Percentiles rank a stretch among this genome's conserved stretches.
Conservation (phyloP, 148 eudicot genomes). For the Dysphania ambrosioides region DNA sequence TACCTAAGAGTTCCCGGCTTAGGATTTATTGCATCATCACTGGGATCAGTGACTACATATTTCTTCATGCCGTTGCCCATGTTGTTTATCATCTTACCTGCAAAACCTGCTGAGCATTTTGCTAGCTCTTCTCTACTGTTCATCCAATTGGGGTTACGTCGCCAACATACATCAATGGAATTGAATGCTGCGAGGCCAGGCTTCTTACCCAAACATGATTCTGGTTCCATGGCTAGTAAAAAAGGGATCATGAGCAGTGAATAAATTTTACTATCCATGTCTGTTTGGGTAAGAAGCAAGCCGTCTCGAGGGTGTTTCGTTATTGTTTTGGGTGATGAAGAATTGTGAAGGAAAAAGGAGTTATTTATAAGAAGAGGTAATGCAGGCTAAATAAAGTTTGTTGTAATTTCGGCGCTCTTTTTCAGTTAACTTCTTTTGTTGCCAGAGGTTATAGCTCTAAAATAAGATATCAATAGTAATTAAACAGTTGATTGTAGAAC, state of each 20-base stretch:
- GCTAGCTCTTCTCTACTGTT: slow-evolving; percentile 50
- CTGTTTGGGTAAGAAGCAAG: neutral
- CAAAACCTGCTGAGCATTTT: slow-evolving; percentile 59
- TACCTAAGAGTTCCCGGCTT: slow-evolving; percentile 60
- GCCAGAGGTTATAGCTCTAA: slow-evolving; percentile 4
- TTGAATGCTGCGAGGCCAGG: slow-evolving; percentile 31
- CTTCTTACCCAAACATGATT: slow-evolving; percentile 16
- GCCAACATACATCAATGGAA: slow-evolving; percentile 73
- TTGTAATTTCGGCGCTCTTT: neutral
- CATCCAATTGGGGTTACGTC: slow-evolving; percentile 52
- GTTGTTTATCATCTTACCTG: slow-evolving; percentile 60
- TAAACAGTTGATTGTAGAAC: neutral
- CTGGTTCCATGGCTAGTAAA: slow-evolving; percentile 18
- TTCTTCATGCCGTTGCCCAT: slow-evolving; percentile 35
- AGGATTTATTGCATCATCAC: slow-evolving; percentile 51
- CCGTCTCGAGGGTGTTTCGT: slow-evolving; percentile 1
- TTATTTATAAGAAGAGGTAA: slow-evolving; percentile 1
- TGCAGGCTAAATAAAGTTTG: neutral
- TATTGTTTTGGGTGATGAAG: slow-evolving; percentile 9
- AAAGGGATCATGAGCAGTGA: neutral
- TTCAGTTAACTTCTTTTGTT: slow-evolving; percentile 18
- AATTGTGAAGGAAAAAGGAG: neutral
- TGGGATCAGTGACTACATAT: slow-evolving; percentile 62
- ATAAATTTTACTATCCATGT: slow-evolving; percentile 18
- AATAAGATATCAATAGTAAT: slow-evolving; percentile 19